Conservation (phyloP, 2,329 filamentous ascomycete genomes). For the Teratosphaeria pseudoeucalypti region DNA sequence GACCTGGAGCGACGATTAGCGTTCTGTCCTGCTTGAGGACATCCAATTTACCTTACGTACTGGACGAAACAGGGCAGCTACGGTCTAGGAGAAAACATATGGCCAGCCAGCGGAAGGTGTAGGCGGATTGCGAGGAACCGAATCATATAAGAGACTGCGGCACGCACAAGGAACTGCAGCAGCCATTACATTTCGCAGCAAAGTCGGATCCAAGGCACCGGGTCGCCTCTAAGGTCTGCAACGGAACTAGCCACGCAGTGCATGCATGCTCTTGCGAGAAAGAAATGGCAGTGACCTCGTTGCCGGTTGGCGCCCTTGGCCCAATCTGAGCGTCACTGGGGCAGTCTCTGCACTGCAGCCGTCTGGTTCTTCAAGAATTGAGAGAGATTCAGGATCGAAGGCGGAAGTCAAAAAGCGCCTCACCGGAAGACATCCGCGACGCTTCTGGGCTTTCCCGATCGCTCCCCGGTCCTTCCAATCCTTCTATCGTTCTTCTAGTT, state of each 20-base stretch:
- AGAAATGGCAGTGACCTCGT: background rate
- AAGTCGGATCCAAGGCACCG: background rate
- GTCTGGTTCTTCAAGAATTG: background rate
- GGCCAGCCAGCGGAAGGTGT: background rate
- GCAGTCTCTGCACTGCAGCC: background rate
- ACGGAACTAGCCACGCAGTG: background rate
- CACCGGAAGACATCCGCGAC: background rate
- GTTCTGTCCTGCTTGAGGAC: background rate
- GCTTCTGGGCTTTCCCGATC: background rate
- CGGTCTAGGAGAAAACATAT: background rate
- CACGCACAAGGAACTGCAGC: background rate
- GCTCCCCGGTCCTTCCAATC: background rate
- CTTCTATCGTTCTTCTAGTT: background rate
- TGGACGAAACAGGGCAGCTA: background rate
- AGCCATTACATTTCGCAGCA: slow-evolving; percentile 1
- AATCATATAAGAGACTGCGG: background rate
- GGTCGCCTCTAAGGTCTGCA: background rate
- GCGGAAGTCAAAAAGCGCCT: background rate
- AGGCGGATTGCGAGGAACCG: background rate
- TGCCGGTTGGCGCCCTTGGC: background rate
- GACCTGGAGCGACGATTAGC: background rate
- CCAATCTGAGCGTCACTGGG: background rate
- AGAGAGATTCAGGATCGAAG: background rate
- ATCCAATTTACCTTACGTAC: background rate
- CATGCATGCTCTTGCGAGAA: background rate